Percentiles rank a stretch among this genome's conserved stretches.
These are phyloP conservation scores for Saccharomyces uvarum DNA, from an alignment of 1,139 yeast species.

Conservation along the genomic window DNA sequence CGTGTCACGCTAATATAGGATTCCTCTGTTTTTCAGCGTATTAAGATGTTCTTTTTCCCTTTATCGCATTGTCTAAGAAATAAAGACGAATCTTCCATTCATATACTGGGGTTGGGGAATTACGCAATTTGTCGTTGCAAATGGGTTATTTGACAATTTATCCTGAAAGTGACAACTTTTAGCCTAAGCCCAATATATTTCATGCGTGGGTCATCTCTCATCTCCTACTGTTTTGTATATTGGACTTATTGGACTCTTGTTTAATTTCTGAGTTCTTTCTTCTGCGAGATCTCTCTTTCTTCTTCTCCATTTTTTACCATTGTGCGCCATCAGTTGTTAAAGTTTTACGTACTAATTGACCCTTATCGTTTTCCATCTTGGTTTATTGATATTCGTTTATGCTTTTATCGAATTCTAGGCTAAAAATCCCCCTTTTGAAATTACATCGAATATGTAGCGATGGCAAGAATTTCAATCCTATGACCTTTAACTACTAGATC, in stretches of 20 bases:
- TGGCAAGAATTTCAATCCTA: neutral
- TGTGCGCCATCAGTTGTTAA: neutral
- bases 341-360: conserved; percentile 77
- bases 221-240: neutral
- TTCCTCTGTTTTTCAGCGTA: neutral
- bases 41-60: neutral
- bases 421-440: neutral
- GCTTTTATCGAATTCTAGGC: neutral
- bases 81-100: neutral
- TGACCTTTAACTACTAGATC: neutral
- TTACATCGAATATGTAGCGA: neutral
- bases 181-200: neutral
- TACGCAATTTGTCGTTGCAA: neutral
- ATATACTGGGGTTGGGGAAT: neutral
- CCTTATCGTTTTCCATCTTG: conserved; percentile 99
- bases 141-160: neutral
- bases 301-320: neutral
- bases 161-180: neutral
- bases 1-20: neutral
- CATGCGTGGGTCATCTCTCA: neutral
- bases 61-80: neutral
- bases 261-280: neutral
- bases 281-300: too few species aligned
- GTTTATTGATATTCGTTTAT: conserved; percentile 7
- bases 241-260: neutral